Evolutionary conservation across 1,139 yeast genomes (phyloP).

Genomic region (Pichia sp.): DNA sequence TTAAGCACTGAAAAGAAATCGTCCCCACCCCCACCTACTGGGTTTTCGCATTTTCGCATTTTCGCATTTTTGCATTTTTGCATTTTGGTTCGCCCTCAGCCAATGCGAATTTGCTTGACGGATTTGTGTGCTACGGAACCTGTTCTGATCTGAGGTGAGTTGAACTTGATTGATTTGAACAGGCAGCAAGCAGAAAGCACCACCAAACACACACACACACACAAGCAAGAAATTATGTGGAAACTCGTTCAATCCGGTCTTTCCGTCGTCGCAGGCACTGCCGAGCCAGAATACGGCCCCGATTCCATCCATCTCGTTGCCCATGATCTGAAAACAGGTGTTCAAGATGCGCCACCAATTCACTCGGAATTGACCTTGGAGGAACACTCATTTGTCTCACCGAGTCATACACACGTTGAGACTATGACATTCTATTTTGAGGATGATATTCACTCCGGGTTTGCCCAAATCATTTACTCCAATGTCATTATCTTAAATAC

Average conservation of each 20-base stretch:
- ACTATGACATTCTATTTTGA: conserved; percentile 88
- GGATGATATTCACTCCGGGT: conserved; percentile 62
- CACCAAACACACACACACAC: too few relatives aligned
- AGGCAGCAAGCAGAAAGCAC: too few relatives aligned
- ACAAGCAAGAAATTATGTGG: too few relatives aligned
- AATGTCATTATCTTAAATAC: conserved; percentile 83
- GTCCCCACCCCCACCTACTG: too few relatives aligned
- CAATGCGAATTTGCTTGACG: too few relatives aligned
- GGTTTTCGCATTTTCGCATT: too few relatives aligned
- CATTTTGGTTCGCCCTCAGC: too few relatives aligned
- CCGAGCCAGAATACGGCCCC: conserved; percentile 94
- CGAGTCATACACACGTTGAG: conserved; percentile 83
- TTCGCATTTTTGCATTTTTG: too few relatives aligned
- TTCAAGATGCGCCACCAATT: conserved; percentile 41
- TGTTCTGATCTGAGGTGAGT: too few relatives aligned
- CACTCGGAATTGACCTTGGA: conserved; percentile 42
- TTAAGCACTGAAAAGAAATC: too few relatives aligned
- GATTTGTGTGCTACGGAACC: too few relatives aligned
- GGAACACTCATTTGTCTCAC: conserved; percentile 72
- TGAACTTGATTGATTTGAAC: too few relatives aligned
- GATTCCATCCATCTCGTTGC: conserved; percentile 85
- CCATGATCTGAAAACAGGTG: conserved; percentile 28
- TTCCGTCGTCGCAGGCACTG: conserved; percentile 92
- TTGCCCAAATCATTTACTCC: conserved; percentile 92
- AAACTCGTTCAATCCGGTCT: conserved; percentile 39